Evolutionary conservation across 2,329 filamentous ascomycete species (phyloP).

Genomic region (Claviceps humidiphila): DNA sequence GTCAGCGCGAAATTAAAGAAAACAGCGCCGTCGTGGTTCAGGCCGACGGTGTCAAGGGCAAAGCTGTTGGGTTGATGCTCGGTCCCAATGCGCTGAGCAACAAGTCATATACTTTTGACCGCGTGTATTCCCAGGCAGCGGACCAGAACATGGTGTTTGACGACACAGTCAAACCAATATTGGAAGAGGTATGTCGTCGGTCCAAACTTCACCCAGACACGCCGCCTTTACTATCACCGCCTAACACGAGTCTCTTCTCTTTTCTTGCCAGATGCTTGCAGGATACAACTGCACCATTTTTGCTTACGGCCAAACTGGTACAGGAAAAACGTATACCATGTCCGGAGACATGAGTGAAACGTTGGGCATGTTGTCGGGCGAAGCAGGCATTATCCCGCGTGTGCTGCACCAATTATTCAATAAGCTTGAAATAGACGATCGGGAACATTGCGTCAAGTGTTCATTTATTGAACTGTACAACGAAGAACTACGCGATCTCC

Average conservation of each 20-base stretch:
- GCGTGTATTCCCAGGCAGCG: slow-evolving; percentile 88
- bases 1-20: slow-evolving; percentile 81
- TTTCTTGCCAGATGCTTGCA: slow-evolving; percentile 56
- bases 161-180: slow-evolving; percentile 82
- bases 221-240: background rate
- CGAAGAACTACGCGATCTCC: slow-evolving; percentile 83
- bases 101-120: slow-evolving; percentile 94
- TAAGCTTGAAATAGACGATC: slow-evolving; percentile 65
- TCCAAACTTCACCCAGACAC: background rate
- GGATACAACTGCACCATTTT: slow-evolving; percentile 99
- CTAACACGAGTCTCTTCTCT: background rate
- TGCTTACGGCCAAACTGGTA: slow-evolving; percentile 94
- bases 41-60: slow-evolving; percentile 79
- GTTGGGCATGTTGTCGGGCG: slow-evolving; percentile 73
- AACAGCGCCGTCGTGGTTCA: slow-evolving; percentile 88
- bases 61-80: slow-evolving; percentile 76
- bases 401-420: slow-evolving; percentile 77
- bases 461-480: slow-evolving; percentile 99
- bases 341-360: slow-evolving; percentile 91
- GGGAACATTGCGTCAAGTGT: slow-evolving; percentile 85
- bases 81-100: slow-evolving; percentile 85
- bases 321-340: slow-evolving; percentile 99
- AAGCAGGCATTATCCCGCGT: slow-evolving; percentile 88
- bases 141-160: slow-evolving; percentile 93
- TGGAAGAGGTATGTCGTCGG: slow-evolving; percentile 60